A percentile compares a stretch with the other conserved stretches of the same genome.
Conservation (phyloP, 352 stramenopile species). For the Pythium dissimile region DNA sequence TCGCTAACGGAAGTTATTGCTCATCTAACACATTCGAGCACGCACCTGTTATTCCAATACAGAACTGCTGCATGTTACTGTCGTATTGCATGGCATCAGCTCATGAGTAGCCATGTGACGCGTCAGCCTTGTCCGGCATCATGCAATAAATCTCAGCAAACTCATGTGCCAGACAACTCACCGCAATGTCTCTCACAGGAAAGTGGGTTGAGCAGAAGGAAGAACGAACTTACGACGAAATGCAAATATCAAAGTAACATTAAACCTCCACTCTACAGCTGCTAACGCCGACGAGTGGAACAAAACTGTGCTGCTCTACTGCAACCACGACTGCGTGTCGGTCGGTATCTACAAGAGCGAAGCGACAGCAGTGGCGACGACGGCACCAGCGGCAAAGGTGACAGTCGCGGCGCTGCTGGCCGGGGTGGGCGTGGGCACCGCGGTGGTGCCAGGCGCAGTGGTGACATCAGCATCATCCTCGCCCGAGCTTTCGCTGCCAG, state of each 20-base stretch:
- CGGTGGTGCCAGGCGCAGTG: not conserved
- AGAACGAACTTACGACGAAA: no score
- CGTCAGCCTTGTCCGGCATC: no score
- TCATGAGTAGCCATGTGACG: no score
- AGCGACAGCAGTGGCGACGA: not conserved
- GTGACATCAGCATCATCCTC: not conserved
- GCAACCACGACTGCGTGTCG: not conserved
- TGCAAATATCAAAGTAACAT: not conserved
- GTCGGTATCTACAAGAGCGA: not conserved
- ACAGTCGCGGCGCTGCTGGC: not conserved
- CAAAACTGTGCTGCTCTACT: constrained; percentile 2
- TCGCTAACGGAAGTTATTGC: no score
- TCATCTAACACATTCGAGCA: no score
- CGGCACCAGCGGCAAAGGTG: not conserved
- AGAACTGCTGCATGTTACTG: no score
- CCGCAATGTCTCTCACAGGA: no score
- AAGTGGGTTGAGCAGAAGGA: no score
- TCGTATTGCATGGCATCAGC: no score
- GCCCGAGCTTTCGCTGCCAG: not conserved
- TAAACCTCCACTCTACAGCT: not conserved
- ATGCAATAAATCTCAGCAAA: no score
- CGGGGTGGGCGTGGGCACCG: not conserved
- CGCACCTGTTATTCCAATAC: no score
- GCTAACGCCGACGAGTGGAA: not conserved
- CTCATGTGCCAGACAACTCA: no score